A percentile compares a stretch with the other conserved stretches of the same genome.
phyloP scores from a whole-genome alignment of 1,284 basidiomycete species.

The Puccinia novopanici region DNA sequence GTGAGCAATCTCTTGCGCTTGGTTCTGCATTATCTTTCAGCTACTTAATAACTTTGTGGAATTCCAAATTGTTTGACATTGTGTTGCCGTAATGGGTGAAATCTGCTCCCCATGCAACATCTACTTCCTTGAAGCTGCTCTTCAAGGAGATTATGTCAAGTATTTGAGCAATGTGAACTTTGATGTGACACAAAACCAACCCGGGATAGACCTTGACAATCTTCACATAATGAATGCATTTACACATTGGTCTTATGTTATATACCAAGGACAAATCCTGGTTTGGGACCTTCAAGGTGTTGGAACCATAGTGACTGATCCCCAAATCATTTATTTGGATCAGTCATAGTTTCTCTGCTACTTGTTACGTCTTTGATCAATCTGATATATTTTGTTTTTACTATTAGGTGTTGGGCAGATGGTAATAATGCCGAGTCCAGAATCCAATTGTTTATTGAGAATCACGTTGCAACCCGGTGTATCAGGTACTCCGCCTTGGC shows the following conservation, averaged over 20 bases:
- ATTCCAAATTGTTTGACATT: conserved; percentile 4
- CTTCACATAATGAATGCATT: background rate
- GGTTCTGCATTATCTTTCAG: background rate
- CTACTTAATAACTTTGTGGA: too few species aligned
- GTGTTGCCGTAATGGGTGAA: background rate
- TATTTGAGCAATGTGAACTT: conserved; percentile 5
- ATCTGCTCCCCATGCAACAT: background rate
- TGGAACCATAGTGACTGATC: background rate
- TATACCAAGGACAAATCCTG: background rate
- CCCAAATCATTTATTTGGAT: conserved; percentile 8
- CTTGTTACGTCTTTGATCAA: background rate
- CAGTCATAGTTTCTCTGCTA: background rate
- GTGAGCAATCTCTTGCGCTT: background rate
- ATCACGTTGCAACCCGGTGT: background rate
- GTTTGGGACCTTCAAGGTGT: conserved; percentile 2
- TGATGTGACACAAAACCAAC: background rate
- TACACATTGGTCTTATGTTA: background rate
- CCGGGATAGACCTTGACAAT: background rate
- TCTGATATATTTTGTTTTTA: background rate
- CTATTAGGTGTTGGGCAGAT: background rate
- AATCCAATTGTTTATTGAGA: background rate
- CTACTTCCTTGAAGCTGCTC: background rate
- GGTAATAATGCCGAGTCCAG: background rate
- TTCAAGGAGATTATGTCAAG: background rate
- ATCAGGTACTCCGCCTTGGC: background rate